phyloP scores from a whole-genome alignment of 768 basidiomycete genomes.

The Kwoniella newhampshirensis region DNA sequence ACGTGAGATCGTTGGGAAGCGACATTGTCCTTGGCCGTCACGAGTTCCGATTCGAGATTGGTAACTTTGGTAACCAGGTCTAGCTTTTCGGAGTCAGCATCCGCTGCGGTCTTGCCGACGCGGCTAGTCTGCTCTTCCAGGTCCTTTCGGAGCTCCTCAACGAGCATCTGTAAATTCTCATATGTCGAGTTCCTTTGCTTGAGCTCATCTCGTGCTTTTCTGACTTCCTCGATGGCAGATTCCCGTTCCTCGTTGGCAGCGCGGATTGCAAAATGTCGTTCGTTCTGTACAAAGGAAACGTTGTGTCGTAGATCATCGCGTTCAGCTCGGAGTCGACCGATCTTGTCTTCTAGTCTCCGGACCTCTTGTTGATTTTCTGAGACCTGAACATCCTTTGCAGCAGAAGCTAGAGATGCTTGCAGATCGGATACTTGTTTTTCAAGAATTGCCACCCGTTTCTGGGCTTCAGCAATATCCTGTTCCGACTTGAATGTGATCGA shows the following conservation, averaged over 20 bases:
- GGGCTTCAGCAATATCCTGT: conserved; percentile 12
- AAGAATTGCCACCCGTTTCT: conserved; percentile 2
- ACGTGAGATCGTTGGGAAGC: background rate
- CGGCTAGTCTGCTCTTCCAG: too few relatives aligned
- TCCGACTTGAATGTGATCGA: conserved; percentile 7
- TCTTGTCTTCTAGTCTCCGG: conserved; percentile 22
- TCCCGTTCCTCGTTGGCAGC: conserved; percentile 35
- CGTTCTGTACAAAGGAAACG: conserved; percentile 46
- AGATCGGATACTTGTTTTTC: conserved; percentile 13
- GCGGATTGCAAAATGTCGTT: conserved; percentile 41
- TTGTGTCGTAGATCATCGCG: conserved; percentile 47
- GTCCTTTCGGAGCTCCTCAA: background rate
- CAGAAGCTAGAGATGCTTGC: conserved; percentile 12
- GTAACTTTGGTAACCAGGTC: background rate
- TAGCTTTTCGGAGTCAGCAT: background rate
- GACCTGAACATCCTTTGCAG: background rate
- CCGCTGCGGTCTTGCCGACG: background rate
- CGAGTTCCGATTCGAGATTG: conserved; percentile 4
- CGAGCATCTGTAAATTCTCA: conserved; percentile 4
- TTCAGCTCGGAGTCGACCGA: conserved; percentile 49
- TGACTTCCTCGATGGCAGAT: conserved; percentile 28
- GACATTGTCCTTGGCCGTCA: background rate
- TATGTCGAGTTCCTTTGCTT: conserved; percentile 1
- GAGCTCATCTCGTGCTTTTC: conserved; percentile 23
- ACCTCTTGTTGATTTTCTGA: conserved; percentile 1